These are phyloP conservation scores for Calonectria leucothoes DNA, from an alignment of 2,329 filamentous ascomycete species.

Conservation along the genomic window DNA sequence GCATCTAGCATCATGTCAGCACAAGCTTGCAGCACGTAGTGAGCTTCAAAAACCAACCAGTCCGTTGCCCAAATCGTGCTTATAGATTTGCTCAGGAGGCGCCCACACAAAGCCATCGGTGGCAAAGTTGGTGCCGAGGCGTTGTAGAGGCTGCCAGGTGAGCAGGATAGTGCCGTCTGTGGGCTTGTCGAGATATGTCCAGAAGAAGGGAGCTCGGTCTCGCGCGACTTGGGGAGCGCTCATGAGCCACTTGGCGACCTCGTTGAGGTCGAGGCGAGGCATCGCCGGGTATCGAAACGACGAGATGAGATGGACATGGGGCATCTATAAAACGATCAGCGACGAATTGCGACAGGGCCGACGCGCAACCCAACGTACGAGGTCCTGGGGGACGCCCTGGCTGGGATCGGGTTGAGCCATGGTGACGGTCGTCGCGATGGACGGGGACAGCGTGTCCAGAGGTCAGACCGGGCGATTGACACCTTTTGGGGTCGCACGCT, in stretches of 20 bases:
- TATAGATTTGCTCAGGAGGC: constrained; percentile 81
- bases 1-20: constrained; percentile 64
- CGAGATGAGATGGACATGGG: constrained; percentile 91
- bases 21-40: background rate
- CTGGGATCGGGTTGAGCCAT: constrained; percentile 58
- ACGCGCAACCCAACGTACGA: constrained; percentile 46
- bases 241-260: constrained; percentile 86
- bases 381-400: constrained; percentile 55
- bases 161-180: constrained; percentile 85
- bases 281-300: constrained; percentile 82
- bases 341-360: constrained; percentile 1
- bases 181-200: constrained; percentile 89
- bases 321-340: constrained; percentile 67
- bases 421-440: constrained; percentile 39
- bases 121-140: constrained; percentile 79
- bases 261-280: constrained; percentile 76
- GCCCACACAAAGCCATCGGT: constrained; percentile 96
- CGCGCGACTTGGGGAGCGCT: constrained; percentile 87
- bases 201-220: constrained; percentile 87
- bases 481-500: constrained; percentile 15
- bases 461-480: constrained; percentile 34
- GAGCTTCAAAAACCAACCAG: constrained; percentile 56
- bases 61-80: constrained; percentile 75
- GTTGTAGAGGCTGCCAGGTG: constrained; percentile 86
- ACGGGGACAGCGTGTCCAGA: constrained; percentile 23